Evolutionary conservation across 164 flowering plant species (phyloP).

Genomic region (Vitis amurensis): DNA sequence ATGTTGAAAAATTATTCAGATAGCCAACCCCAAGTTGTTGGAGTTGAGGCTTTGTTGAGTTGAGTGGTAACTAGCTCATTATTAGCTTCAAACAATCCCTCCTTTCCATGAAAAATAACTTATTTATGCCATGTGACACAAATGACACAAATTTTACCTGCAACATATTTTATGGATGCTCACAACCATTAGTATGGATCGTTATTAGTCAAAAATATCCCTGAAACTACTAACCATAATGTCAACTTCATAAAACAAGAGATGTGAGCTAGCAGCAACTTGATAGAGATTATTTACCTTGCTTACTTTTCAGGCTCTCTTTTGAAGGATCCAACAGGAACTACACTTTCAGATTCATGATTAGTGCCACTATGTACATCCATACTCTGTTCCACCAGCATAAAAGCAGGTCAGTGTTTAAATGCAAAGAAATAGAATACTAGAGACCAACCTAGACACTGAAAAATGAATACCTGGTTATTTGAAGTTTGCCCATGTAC

Average conservation of each 20-base stretch:
- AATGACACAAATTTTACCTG: no score
- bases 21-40: no score
- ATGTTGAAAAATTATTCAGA: no score
- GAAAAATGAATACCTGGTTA: slow-evolving; percentile 48
- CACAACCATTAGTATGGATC: no score
- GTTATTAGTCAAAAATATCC: no score
- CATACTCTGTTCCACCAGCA: slow-evolving; percentile 32
- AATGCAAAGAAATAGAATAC: background rate
- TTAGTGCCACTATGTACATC: slow-evolving; percentile 36
- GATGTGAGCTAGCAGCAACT: background rate
- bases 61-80: no score
- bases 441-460: background rate
- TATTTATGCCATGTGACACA: no score
- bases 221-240: background rate
- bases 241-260: background rate
- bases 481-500: slow-evolving; percentile 56
- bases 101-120: no score
- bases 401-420: background rate
- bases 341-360: slow-evolving; percentile 43
- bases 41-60: no score
- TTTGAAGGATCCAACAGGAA: slow-evolving; percentile 55
- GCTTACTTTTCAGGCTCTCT: slow-evolving; percentile 42
- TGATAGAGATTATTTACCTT: slow-evolving; percentile 15
- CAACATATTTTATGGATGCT: no score
- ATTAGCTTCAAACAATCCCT: no score